Conservation (phyloP, 352 stramenopile species). For the Pythium sp. region DNA sequence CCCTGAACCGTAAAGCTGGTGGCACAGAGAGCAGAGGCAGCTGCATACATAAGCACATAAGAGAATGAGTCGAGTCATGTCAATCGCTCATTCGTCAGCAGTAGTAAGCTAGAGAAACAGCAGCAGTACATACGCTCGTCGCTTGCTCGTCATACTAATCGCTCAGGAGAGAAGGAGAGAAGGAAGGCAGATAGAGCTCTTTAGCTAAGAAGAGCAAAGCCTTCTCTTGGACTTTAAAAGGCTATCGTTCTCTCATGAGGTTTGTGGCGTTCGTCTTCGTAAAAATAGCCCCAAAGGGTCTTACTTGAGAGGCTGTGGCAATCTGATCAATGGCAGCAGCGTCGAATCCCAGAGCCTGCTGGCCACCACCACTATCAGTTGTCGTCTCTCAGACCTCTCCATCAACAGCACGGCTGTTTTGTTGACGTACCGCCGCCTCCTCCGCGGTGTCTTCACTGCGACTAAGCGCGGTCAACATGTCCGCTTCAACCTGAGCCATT, state of each 20-base stretch:
- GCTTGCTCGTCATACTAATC: neutral
- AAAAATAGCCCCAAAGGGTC: conserved; percentile 6
- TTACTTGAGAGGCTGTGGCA: neutral
- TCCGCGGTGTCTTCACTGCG: neutral
- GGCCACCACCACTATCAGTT: no score
- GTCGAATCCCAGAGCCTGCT: neutral
- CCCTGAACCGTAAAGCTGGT: conserved; percentile 43
- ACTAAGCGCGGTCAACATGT: neutral
- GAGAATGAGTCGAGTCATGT: neutral
- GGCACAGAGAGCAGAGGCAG: conserved; percentile 45
- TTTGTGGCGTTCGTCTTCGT: neutral
- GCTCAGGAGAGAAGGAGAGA: neutral
- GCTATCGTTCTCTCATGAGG: neutral
- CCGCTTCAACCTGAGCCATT: neutral
- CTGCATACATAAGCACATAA: conserved; percentile 16
- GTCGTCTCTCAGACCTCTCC: neutral
- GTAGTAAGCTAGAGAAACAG: neutral
- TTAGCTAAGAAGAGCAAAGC: neutral
- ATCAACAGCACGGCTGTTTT: neutral
- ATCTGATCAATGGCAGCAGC: neutral
- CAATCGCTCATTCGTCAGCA: neutral
- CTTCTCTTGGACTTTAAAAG: neutral
- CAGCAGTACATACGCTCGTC: neutral
- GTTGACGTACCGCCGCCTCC: neutral
- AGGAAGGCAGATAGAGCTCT: neutral